phyloP scores from a whole-genome alignment of 1,139 yeast genomes.

The Scheffersomyces quercinus region DNA sequence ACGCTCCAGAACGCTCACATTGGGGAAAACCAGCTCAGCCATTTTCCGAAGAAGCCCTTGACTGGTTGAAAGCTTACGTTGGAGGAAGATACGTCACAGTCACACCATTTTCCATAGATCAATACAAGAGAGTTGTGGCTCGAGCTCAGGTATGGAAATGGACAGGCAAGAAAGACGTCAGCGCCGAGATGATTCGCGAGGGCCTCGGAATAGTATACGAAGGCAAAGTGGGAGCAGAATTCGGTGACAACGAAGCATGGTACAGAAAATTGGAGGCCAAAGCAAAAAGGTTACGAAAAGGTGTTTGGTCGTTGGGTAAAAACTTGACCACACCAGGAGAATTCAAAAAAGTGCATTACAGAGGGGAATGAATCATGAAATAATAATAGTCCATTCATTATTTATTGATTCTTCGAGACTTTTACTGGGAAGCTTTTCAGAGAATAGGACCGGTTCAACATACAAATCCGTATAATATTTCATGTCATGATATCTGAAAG shows the following conservation, averaged over 20 bases:
- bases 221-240: conserved; percentile 77
- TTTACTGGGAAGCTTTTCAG: too few species aligned
- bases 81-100: conserved; percentile 68
- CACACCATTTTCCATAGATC: conserved; percentile 81
- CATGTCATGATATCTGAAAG: too few species aligned
- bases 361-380: conserved; percentile 1
- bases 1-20: conserved; percentile 95
- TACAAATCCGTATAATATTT: too few species aligned
- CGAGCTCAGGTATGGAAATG: conserved; percentile 74
- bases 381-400: too few species aligned
- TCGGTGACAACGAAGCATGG: conserved; percentile 68
- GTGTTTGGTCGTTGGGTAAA: conserved; percentile 66
- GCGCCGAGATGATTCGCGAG: conserved; percentile 78
- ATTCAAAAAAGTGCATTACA: conserved; percentile 50
- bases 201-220: conserved; percentile 92
- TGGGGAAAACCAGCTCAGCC: conserved; percentile 96
- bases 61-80: conserved; percentile 68
- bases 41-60: conserved; percentile 77
- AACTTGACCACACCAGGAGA: conserved; percentile 77
- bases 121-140: conserved; percentile 86
- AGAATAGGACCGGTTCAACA: too few species aligned
- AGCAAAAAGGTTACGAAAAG: conserved; percentile 59
- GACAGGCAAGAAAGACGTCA: conserved; percentile 75
- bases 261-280: conserved; percentile 59
- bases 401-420: too few species aligned